Percentiles rank a stretch among this genome's conserved stretches.
phyloP scores from a whole-genome alignment of 2,329 filamentous ascomycete species.

The Verticillium nubilum region DNA sequence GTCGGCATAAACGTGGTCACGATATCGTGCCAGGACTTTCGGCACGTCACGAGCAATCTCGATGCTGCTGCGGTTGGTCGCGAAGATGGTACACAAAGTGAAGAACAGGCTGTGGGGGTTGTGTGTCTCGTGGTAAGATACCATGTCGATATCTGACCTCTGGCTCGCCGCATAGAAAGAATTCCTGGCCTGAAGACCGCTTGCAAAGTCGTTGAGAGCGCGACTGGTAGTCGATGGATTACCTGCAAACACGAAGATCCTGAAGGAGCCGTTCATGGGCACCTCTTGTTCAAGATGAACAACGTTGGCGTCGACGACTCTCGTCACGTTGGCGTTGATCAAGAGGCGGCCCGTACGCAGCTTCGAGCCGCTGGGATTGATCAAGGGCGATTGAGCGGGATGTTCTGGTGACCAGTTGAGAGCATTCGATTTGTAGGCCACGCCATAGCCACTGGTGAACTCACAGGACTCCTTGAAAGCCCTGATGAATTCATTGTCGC shows the following conservation, averaged over 20 bases:
- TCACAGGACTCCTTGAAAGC: constrained; percentile 89
- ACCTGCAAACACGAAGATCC: constrained; percentile 83
- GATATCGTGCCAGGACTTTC: constrained; percentile 64
- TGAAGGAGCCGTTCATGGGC: constrained; percentile 81
- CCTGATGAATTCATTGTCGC: constrained; percentile 77
- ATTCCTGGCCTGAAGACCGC: constrained; percentile 54
- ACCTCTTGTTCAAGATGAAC: constrained; percentile 89
- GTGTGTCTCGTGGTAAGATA: constrained; percentile 74
- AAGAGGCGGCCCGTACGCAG: constrained; percentile 71
- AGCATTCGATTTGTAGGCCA: constrained; percentile 74
- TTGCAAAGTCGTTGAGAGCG: constrained; percentile 66
- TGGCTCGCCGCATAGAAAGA: constrained; percentile 70
- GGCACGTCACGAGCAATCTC: constrained; percentile 71
- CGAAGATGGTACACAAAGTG: constrained; percentile 72
- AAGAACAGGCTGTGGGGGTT: constrained; percentile 83
- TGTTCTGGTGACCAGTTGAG: constrained; percentile 80
- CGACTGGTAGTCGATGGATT: constrained; percentile 49
- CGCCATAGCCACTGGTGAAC: constrained; percentile 88
- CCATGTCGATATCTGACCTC: constrained; percentile 52
- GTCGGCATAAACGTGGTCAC: constrained; percentile 80
- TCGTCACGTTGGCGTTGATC: constrained; percentile 73
- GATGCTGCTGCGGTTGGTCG: constrained; percentile 59
- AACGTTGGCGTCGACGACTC: constrained; percentile 82
- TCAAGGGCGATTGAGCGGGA: constrained; percentile 62
- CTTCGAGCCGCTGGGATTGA: constrained; percentile 60